These are phyloP conservation scores for Ramularia collo-cygni DNA, from an alignment of 2,329 filamentous ascomycete species.

Conservation along the genomic window DNA sequence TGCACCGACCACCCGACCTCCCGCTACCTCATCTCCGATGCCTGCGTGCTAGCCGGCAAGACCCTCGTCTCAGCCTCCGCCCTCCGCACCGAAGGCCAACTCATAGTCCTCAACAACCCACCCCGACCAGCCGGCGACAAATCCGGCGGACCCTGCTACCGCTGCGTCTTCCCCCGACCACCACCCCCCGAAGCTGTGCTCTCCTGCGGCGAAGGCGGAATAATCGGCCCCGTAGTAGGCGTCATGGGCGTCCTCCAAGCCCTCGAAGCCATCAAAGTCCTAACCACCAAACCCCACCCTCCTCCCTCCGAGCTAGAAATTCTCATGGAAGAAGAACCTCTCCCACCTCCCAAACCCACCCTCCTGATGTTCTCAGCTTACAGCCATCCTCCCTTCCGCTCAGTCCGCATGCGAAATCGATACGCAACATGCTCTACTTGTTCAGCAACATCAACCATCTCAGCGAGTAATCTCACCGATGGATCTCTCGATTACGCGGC, in stretches of 20 bases:
- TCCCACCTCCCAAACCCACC: conserved; percentile 28
- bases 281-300: conserved; percentile 49
- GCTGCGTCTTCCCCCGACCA: conserved; percentile 84
- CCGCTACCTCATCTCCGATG: conserved; percentile 87
- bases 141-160: conserved; percentile 75
- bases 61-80: conserved; percentile 85
- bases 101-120: conserved; percentile 81
- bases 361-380: conserved; percentile 52
- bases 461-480: conserved; percentile 52
- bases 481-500: conserved; percentile 74
- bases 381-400: conserved; percentile 57
- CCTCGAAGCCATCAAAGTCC: conserved; percentile 71
- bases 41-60: conserved; percentile 71
- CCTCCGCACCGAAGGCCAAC: conserved; percentile 78
- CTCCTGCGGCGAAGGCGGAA: conserved; percentile 86
- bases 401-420: conserved; percentile 64
- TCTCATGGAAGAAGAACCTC: conserved; percentile 11
- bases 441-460: conserved; percentile 56
- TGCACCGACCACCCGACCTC: conserved; percentile 92
- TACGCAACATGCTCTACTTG: conserved; percentile 71
- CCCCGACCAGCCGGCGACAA: conserved; percentile 52
- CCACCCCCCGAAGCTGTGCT: conserved; percentile 76
- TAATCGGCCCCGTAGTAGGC: conserved; percentile 86
- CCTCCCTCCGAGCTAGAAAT: conserved; percentile 8
- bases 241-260: conserved; percentile 91